Percentiles rank a stretch among this genome's conserved stretches.
These are phyloP conservation scores for Candolleomyces efflorescens DNA, from an alignment of 768 basidiomycete genomes.

Conservation along the genomic window DNA sequence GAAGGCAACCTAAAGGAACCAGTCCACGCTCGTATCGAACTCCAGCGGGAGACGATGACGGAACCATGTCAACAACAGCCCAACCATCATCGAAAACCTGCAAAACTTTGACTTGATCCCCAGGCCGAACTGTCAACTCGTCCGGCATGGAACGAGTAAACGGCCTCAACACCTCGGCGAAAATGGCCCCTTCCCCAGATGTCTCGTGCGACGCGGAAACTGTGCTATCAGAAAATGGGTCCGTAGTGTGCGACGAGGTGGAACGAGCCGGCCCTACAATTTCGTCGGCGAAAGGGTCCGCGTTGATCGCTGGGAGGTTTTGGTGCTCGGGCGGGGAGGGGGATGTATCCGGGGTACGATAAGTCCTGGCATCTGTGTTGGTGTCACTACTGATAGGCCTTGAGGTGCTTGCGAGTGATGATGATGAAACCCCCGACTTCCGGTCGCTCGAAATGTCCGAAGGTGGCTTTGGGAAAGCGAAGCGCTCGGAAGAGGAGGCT, in stretches of 20 bases:
- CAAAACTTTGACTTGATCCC: constrained; percentile 51
- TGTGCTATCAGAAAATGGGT: constrained; percentile 8
- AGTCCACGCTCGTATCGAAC: constrained; percentile 35
- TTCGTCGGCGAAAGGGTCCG: constrained; percentile 22
- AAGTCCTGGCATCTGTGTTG: neutral
- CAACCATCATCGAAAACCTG: constrained; percentile 67
- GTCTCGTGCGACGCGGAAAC: constrained; percentile 9
- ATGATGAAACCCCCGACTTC: neutral
- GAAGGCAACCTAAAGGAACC: constrained; percentile 69
- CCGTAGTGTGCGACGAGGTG: constrained; percentile 3
- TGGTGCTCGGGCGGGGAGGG: neutral
- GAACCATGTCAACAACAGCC: constrained; percentile 51
- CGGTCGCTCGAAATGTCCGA: constrained; percentile 12
- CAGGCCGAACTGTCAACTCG: constrained; percentile 49
- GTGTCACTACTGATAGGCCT: neutral
- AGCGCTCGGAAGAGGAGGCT: constrained; percentile 55
- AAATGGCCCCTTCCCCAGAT: constrained; percentile 38
- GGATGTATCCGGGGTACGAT: neutral
- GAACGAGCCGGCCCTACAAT: neutral
- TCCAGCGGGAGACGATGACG: constrained; percentile 4
- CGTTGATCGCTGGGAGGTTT: neutral
- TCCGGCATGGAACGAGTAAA: constrained; percentile 55
- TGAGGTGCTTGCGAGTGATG: neutral
- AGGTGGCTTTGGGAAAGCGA: constrained; percentile 66
- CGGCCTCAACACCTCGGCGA: constrained; percentile 40